Evolutionary conservation across 805 yeast genomes (phyloP), one percentile per base, ranked within the genome.

Genomic region (Sungouiella thailandica): DNA sequence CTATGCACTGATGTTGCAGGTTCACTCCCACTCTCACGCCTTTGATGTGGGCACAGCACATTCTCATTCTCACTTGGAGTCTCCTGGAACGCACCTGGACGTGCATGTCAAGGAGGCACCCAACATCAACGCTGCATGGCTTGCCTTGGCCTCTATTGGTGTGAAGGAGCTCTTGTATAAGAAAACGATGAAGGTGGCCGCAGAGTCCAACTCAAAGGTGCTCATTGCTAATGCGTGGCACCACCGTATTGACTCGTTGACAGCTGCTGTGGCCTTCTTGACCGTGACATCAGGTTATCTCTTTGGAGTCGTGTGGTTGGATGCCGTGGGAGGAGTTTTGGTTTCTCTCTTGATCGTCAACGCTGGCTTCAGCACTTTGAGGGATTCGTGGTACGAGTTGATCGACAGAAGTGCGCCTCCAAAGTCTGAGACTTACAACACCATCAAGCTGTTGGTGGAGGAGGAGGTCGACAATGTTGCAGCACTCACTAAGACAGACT

Each of bases 171-270:
- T 95, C 74, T 76, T 93, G 26, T 93, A 77, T 60, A 77, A 77
- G 38, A 83, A 86, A 9, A 93, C 98, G 0, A 72, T 80, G 60
- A 76, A 78, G 40, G 78, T 93, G 15, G 98, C 97, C 1, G 67
- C 69, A 31, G 66, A 73, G 40, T 74, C 86, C 18, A 83, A 85
- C 52, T 87, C 96, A 1, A 86, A 87, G 42, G 97, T 93, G 3
- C 69, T 93, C 30, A 78, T 86, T 31, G 98, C 98, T 4, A 93
- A 93, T 53, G 98, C 98, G 3, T 93, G 98, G 97, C 98, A 93
- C 57, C 98, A 93, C 55, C 72, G 98, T 43, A 93, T 90, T 8
- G 98, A 93, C 54, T 83, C 95, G 1, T 57, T 93, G 47, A 94
- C 97, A 1, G 86, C 97, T 0, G 69, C 83, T 15, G 97, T 90